These are phyloP conservation scores for Cercospora zeina DNA, from an alignment of 2,329 filamentous ascomycete genomes.

Conservation along the genomic window DNA sequence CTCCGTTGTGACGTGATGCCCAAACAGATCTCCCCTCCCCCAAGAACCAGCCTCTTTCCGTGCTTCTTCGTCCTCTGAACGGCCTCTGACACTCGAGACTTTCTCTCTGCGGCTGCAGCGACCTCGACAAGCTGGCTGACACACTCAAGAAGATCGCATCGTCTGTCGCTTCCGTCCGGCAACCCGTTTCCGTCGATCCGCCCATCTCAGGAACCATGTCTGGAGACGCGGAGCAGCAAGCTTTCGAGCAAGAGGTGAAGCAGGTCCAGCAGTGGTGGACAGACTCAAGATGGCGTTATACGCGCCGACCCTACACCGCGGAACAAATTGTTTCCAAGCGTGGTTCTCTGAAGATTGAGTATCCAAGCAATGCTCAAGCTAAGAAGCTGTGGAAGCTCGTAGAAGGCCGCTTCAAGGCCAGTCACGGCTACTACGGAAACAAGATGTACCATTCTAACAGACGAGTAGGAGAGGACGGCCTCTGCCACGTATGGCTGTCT, in stretches of 20 bases:
- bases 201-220: constrained; percentile 34
- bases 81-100: background rate
- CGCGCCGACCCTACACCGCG: constrained; percentile 87
- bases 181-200: constrained; percentile 33
- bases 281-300: constrained; percentile 87
- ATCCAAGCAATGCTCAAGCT: constrained; percentile 81
- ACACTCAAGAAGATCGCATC: constrained; percentile 40
- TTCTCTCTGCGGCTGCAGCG: constrained; percentile 11
- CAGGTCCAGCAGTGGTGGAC: constrained; percentile 93
- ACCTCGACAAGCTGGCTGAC: constrained; percentile 39
- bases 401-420: constrained; percentile 80
- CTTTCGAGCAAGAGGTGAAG: constrained; percentile 79
- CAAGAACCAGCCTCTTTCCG: constrained; percentile 18
- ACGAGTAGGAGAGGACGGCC: constrained; percentile 69
- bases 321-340: constrained; percentile 97
- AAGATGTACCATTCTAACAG: constrained; percentile 7
- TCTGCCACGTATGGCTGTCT: constrained; percentile 97
- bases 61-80: constrained; percentile 15
- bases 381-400: constrained; percentile 96
- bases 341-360: constrained; percentile 85
- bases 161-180: constrained; percentile 35
- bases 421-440: constrained; percentile 28
- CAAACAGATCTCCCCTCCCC: constrained; percentile 27
- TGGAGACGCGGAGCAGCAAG: constrained; percentile 66
- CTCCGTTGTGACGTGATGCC: constrained; percentile 26